phyloP scores from a whole-genome alignment of 768 basidiomycete species.

The Trametes punicea region DNA sequence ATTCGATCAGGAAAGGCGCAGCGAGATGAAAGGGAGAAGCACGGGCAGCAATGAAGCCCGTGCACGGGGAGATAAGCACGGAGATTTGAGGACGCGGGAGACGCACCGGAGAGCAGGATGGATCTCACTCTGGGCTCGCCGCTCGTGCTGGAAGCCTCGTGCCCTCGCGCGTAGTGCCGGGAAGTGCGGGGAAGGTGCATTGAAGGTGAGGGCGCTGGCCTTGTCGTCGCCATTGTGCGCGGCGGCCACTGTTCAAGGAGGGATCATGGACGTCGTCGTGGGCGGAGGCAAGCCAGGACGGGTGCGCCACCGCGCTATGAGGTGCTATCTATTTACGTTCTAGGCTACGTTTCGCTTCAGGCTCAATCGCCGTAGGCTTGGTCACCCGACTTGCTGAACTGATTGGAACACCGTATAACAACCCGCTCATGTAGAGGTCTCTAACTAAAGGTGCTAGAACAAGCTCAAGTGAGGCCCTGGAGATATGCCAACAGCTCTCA shows the following conservation, averaged over 20 bases:
- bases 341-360: constrained; percentile 4
- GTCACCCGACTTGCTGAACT: constrained; percentile 6
- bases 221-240: constrained; percentile 12
- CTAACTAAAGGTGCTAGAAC: neutral
- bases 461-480: too few species aligned
- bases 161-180: constrained; percentile 6
- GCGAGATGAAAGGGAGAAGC: neutral
- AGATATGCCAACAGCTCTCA: too few species aligned
- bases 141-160: constrained; percentile 2
- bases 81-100: constrained; percentile 5
- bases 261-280: constrained; percentile 9
- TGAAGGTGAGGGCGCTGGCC: neutral
- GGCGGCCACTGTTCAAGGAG: neutral
- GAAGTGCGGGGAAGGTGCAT: neutral
- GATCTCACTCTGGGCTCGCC: constrained; percentile 13
- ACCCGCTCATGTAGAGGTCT: neutral
- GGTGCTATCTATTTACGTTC: constrained; percentile 1
- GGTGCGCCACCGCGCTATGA: neutral
- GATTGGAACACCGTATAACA: constrained; percentile 2
- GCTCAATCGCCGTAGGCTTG: neutral
- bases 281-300: neutral
- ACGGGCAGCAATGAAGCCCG: neutral
- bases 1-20: neutral
- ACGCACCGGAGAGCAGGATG: constrained; percentile 22
- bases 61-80: constrained; percentile 6